These are phyloP conservation scores for Clathrus columnatus DNA, from an alignment of 768 basidiomycete genomes.

Conservation along the genomic window DNA sequence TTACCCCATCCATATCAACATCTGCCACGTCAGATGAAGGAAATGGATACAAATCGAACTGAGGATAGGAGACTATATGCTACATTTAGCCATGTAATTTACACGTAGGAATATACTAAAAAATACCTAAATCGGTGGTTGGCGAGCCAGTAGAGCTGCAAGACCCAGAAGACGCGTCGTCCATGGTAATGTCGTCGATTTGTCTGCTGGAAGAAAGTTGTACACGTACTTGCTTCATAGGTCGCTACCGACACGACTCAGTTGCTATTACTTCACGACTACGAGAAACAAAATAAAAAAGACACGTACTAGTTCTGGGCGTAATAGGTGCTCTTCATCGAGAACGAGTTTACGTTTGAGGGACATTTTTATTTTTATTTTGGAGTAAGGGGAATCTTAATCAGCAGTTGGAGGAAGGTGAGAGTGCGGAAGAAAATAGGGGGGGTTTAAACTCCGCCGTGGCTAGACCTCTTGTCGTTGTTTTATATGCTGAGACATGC, in stretches of 20 bases:
- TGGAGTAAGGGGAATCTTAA: constrained; percentile 11
- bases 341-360: constrained; percentile 68
- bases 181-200: constrained; percentile 63
- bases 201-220: constrained; percentile 27
- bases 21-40: constrained; percentile 41
- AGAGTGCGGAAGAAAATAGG: background rate
- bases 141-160: constrained; percentile 40
- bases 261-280: constrained; percentile 8
- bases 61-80: constrained; percentile 42
- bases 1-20: constrained; percentile 31
- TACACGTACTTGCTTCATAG: constrained; percentile 4
- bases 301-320: constrained; percentile 21
- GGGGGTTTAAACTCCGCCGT: background rate
- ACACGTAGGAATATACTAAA: constrained; percentile 28
- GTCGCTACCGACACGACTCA: constrained; percentile 6
- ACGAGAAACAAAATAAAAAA: constrained; percentile 16
- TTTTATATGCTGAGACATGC: background rate
- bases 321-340: constrained; percentile 43
- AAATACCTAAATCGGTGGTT: constrained; percentile 37
- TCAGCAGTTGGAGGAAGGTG: background rate
- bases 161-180: constrained; percentile 39
- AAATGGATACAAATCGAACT: constrained; percentile 53
- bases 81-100: constrained; percentile 5
- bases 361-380: too few species aligned
- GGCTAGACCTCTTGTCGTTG: background rate